phyloP scores from a whole-genome alignment of 2,329 filamentous ascomycete genomes.

The Pleoardoris graminearum region DNA sequence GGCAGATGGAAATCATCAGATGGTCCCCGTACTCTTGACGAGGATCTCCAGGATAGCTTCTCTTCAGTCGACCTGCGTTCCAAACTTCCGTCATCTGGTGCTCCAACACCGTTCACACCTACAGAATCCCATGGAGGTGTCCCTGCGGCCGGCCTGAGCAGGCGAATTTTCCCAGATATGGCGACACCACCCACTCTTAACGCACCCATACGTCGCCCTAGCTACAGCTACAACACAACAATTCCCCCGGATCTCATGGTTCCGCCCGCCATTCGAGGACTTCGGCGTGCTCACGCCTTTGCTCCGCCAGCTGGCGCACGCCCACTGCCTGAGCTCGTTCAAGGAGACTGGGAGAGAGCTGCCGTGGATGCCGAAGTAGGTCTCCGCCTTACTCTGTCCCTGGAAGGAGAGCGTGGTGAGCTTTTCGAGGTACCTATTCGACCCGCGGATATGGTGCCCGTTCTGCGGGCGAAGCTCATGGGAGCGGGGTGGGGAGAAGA shows the following conservation, averaged over 20 bases:
- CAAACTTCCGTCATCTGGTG: no score
- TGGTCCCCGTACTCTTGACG: no score
- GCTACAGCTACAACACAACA: neutral
- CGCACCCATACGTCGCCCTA: neutral
- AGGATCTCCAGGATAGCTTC: neutral
- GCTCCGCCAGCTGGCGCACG: neutral
- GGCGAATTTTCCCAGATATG: no score
- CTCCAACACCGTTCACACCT: no score
- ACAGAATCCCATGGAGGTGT: no score
- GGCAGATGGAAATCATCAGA: neutral
- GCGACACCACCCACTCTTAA: neutral
- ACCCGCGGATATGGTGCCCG: neutral
- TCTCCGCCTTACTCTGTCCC: neutral
- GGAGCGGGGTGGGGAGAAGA: neutral
- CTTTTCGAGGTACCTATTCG: neutral
- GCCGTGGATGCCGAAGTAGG: neutral
- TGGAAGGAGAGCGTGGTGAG: neutral
- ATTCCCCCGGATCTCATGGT: neutral
- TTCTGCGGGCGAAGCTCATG: neutral
- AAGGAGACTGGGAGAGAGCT: neutral
- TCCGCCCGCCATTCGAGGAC: neutral
- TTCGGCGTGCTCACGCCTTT: neutral
- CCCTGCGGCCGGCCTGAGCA: no score
- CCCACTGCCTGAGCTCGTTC: neutral
- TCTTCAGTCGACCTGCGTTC: neutral